Base-by-base conservation (phyloP, 1,139 yeast species). In the Pichia sp. region DNA sequence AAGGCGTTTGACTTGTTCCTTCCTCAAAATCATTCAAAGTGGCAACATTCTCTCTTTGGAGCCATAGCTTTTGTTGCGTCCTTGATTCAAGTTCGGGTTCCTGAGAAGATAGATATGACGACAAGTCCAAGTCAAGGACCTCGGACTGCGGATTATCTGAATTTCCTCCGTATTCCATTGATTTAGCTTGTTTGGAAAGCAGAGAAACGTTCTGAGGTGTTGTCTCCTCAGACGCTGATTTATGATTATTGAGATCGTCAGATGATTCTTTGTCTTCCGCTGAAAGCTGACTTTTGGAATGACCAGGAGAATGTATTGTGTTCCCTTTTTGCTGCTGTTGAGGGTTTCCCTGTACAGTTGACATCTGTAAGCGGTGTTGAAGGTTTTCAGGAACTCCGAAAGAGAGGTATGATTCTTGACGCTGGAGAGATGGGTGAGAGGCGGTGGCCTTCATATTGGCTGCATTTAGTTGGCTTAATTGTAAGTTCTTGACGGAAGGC, bases 21-120 rank as follows among this genome's bases (percentile, higher is more conserved):
- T 56, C 67, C n/a, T 67, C 61, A 20, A 58, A 54, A 51, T 62
- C 67, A 27, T 61, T 63, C 24, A 65, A 51, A 3, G 66, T 60
- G 43, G 64, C 61, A 31, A 65, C 56, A 51, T 64, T 86, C 61
- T 88, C 95, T 59, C 95, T 75, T 66, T 87, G 95, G 41, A 88
- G 72, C 95, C 95, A 87, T 51, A 88, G 75, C 59, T 86, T 79
- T 64, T 87, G 93, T 65, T 88, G 96, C 0, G 95, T 87, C 68
- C 96, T 76, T 0, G 90, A 84, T 52, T 83, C 85, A 14, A 71
- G 68, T 50, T 72, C 74, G 7, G 69, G 62, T 38, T 58, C 60
- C 33, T 61, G 62, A 2, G 56, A 46, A 7, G 64, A 52, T 12
- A 64, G 51, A 41, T 60, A 63, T 1, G 65, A 60, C 3, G 60